Evolutionary conservation across 2,329 filamentous ascomycete genomes (phyloP).

Genomic region (Exophiala alcalophila): DNA sequence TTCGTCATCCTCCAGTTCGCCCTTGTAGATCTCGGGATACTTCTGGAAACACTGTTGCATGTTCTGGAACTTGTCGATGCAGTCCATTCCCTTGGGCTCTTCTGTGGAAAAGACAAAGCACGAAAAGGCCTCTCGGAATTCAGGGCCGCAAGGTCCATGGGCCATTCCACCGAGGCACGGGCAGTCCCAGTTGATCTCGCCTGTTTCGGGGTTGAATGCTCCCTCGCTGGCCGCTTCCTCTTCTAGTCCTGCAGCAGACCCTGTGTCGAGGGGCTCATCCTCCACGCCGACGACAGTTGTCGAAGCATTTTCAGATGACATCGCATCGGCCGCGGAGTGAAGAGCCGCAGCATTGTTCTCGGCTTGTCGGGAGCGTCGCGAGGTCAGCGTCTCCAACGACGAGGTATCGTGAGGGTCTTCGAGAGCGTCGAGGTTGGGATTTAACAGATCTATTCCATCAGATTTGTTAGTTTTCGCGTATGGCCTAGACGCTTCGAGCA

Average conservation of each 20-base stretch:
- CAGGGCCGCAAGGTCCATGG: conserved; percentile 87
- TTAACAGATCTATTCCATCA: conserved; percentile 26
- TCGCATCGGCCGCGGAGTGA: conserved; percentile 32
- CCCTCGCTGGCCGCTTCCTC: conserved; percentile 82
- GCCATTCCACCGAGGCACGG: conserved; percentile 97
- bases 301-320: conserved; percentile 24
- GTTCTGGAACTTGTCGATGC: conserved; percentile 93
- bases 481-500: neutral
- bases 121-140: conserved; percentile 94
- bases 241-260: conserved; percentile 59
- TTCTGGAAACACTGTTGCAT: conserved; percentile 97
- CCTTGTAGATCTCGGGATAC: conserved; percentile 89
- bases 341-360: conserved; percentile 52
- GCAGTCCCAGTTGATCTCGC: conserved; percentile 99
- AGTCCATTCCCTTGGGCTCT: conserved; percentile 96
- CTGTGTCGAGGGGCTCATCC: conserved; percentile 26
- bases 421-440: conserved; percentile 26
- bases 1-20: conserved; percentile 77
- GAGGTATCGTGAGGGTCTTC: conserved; percentile 21
- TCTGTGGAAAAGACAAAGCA: conserved; percentile 96
- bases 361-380: conserved; percentile 32
- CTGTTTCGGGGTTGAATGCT: conserved; percentile 96
- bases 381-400: conserved; percentile 27
- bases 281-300: conserved; percentile 18
- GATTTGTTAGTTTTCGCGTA: no score